Evolutionary conservation across 441 rosid species (phyloP).

Genomic region (Cnidoscolus chayamansa): DNA sequence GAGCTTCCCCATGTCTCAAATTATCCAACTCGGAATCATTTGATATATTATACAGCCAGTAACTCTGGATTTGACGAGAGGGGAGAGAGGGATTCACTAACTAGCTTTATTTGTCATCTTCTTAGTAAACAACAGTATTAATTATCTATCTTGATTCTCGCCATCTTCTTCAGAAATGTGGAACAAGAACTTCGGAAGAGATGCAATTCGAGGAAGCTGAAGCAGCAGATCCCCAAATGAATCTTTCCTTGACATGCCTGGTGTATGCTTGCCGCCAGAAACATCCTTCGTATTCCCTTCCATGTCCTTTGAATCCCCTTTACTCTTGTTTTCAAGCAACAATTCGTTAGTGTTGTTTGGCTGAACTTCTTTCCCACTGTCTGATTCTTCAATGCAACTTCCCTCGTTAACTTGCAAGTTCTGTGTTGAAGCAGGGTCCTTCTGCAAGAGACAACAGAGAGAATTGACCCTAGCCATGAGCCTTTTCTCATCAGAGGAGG

Average conservation of each 20-base stretch:
- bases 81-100: conserved; percentile 8
- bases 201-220: conserved; percentile 86
- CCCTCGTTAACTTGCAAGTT: conserved; percentile 54
- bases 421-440: conserved; percentile 48
- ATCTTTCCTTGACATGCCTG: conserved; percentile 88
- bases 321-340: conserved; percentile 29
- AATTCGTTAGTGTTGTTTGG: conserved; percentile 32
- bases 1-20: conserved; percentile 20
- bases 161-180: conserved; percentile 80
- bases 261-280: conserved; percentile 53
- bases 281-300: conserved; percentile 45
- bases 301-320: conserved; percentile 29
- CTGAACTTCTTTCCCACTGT: conserved; percentile 38
- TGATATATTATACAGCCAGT: conserved; percentile 19
- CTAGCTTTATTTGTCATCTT: conserved; percentile 13
- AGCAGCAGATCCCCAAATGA: conserved; percentile 79
- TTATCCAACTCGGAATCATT: conserved; percentile 14
- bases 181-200: conserved; percentile 85
- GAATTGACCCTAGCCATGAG: conserved; percentile 97
- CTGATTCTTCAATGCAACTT: conserved; percentile 27
- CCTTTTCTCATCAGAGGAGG: conserved; percentile 80
- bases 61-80: conserved; percentile 12
- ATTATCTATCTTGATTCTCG: conserved; percentile 50
- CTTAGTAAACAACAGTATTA: neutral
- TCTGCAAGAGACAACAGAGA: conserved; percentile 87